These are phyloP conservation scores for Aphanomyces euteiches DNA, from an alignment of 352 stramenopile species.

Conservation along the genomic window DNA sequence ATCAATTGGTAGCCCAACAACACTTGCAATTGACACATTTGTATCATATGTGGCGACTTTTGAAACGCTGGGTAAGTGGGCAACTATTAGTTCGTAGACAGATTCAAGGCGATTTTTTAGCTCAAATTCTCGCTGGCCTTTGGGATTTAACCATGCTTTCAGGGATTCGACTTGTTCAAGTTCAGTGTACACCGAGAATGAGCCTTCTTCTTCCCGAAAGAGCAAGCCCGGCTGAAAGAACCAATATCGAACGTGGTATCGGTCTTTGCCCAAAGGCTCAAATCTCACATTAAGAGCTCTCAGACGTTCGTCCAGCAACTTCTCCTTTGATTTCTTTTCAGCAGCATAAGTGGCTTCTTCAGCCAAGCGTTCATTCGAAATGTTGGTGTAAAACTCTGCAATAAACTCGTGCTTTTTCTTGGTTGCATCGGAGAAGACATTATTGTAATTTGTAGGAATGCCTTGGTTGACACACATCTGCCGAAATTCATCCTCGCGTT, in stretches of 20 bases:
- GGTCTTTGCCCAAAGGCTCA: slow-evolving; percentile 60
- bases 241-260: slow-evolving; percentile 77
- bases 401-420: slow-evolving; percentile 63
- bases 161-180: slow-evolving; percentile 45
- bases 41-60: neutral
- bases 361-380: slow-evolving; percentile 46
- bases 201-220: slow-evolving; percentile 56
- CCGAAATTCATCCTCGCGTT: slow-evolving; percentile 59
- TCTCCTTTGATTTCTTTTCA: slow-evolving; percentile 46
- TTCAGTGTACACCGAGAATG: slow-evolving; percentile 51
- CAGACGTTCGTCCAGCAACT: slow-evolving; percentile 43
- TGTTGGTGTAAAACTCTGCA: slow-evolving; percentile 58
- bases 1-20: slow-evolving; percentile 1
- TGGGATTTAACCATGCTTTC: slow-evolving; percentile 70
- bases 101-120: slow-evolving; percentile 50
- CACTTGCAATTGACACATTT: neutral
- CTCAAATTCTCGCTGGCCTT: slow-evolving; percentile 61
- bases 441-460: slow-evolving; percentile 64
- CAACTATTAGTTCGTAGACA: neutral
- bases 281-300: slow-evolving; percentile 62
- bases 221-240: slow-evolving; percentile 69
- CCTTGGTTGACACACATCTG: slow-evolving; percentile 54
- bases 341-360: slow-evolving; percentile 51
- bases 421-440: slow-evolving; percentile 58
- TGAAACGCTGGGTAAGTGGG: neutral